Conservation (phyloP, 768 basidiomycete genomes). For the Suillus bovinus region DNA sequence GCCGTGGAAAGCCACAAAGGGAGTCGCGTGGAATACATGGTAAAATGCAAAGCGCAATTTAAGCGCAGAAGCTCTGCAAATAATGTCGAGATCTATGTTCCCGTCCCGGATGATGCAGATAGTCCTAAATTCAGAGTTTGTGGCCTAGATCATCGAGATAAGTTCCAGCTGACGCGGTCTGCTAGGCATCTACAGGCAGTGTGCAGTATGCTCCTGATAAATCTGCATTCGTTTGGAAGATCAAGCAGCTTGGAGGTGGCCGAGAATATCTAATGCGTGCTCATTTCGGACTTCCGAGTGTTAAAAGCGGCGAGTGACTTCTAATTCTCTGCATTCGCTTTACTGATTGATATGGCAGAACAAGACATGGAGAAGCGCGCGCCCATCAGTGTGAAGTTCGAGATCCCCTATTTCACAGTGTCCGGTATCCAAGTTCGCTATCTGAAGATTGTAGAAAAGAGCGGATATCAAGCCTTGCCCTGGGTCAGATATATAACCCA, state of each 20-base stretch:
- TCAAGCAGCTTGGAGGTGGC: conserved; percentile 95
- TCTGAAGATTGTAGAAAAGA: conserved; percentile 98
- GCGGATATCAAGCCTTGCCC: conserved; percentile 92
- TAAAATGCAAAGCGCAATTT: conserved; percentile 96
- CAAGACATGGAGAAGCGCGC: conserved; percentile 57
- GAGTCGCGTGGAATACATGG: conserved; percentile 93
- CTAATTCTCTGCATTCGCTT: neutral
- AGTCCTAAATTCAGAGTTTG: conserved; percentile 94
- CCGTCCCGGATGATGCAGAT: conserved; percentile 98
- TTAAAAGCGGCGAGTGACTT: conserved; percentile 76
- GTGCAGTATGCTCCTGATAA: conserved; percentile 99
- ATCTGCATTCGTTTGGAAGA: conserved; percentile 98
- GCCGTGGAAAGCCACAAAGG: conserved; percentile 93
- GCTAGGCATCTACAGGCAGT: conserved; percentile 87
- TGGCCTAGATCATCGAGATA: conserved; percentile 1
- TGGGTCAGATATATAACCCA: conserved; percentile 96
- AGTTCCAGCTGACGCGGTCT: neutral
- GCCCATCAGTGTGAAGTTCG: conserved; percentile 96
- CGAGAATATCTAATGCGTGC: conserved; percentile 98
- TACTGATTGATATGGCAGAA: neutral
- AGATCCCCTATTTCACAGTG: conserved; percentile 98
- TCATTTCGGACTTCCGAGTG: conserved; percentile 95
- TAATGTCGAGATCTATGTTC: conserved; percentile 98
- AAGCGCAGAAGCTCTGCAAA: conserved; percentile 96
- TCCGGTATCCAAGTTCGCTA: conserved; percentile 98